phyloP scores from a whole-genome alignment of 2,329 filamentous ascomycete species.

The Fusarium bulbicola region DNA sequence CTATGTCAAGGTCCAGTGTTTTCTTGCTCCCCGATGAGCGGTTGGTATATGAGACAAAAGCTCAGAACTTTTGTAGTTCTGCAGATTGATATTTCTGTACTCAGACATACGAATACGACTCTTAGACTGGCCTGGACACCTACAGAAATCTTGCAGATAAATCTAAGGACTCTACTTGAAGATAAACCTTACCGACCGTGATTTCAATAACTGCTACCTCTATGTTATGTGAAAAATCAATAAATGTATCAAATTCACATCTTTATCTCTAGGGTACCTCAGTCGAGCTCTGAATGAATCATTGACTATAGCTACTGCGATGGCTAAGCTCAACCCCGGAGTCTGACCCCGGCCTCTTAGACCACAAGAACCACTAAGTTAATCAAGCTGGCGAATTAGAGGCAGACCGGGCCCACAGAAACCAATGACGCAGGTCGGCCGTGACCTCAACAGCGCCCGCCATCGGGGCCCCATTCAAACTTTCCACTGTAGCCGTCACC shows the following conservation, averaged over 20 bases:
- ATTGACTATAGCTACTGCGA: slow-evolving; percentile 18
- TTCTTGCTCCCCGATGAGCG: too few species aligned
- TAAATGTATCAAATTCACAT: not conserved
- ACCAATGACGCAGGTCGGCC: slow-evolving; percentile 37
- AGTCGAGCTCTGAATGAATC: slow-evolving; percentile 23
- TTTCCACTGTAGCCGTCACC: slow-evolving; percentile 21
- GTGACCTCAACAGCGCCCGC: slow-evolving; percentile 29
- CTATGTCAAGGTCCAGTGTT: too few species aligned
- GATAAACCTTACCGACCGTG: too few species aligned
- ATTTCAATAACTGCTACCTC: not conserved
- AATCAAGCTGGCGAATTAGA: slow-evolving; percentile 26
- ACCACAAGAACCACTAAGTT: slow-evolving; percentile 19
- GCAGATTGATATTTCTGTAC: too few species aligned
- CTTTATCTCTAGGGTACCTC: not conserved
- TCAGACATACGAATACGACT: not conserved
- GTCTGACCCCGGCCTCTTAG: slow-evolving; percentile 1
- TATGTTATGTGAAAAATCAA: not conserved
- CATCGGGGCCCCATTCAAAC: slow-evolving; percentile 13
- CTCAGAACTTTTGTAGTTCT: not conserved
- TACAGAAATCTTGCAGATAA: not conserved
- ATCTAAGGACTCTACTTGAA: not conserved
- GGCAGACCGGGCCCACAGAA: not conserved
- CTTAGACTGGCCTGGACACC: not conserved
- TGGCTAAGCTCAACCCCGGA: slow-evolving; percentile 24
- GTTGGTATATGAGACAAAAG: too few species aligned